Evolutionary conservation across 768 basidiomycete genomes (phyloP).

Genomic region (Boletus coccyginus): DNA sequence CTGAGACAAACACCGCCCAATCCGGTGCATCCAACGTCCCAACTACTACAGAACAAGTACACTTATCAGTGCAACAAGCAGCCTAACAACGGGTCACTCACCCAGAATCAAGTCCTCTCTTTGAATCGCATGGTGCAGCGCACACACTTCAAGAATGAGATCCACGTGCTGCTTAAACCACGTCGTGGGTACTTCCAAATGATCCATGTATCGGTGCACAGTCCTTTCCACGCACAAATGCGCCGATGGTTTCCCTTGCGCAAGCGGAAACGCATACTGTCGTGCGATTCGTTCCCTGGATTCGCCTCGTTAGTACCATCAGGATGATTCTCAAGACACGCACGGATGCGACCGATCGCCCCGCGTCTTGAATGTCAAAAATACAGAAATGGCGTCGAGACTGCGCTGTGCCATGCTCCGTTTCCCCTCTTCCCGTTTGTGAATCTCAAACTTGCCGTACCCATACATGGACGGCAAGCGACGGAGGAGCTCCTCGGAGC

Average conservation of each 20-base stretch:
- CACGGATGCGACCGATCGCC: constrained; percentile 39
- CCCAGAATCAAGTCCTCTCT: constrained; percentile 60
- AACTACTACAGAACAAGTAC: constrained; percentile 43
- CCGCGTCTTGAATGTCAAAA: constrained; percentile 43
- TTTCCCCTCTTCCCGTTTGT: constrained; percentile 48
- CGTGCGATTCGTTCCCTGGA: constrained; percentile 45
- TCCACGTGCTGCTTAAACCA: constrained; percentile 77
- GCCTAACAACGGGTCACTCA: neutral
- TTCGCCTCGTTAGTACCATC: neutral
- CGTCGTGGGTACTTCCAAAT: constrained; percentile 57
- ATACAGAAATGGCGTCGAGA: constrained; percentile 49
- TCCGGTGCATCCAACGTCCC: constrained; percentile 69
- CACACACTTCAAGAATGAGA: constrained; percentile 57
- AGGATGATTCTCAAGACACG: constrained; percentile 15
- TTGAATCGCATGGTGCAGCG: constrained; percentile 41
- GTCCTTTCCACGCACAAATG: constrained; percentile 69
- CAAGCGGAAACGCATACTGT: constrained; percentile 58
- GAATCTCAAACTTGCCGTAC: constrained; percentile 54
- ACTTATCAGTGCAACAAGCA: neutral
- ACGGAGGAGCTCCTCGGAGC: constrained; percentile 41
- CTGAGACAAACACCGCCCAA: constrained; percentile 75
- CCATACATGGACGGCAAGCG: constrained; percentile 59
- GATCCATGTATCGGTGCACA: constrained; percentile 64
- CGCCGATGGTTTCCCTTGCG: constrained; percentile 63
- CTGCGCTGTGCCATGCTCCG: constrained; percentile 58